Evolutionary conservation across 208 protist genomes (phyloP).

Genomic region (Phytomonas sp.): DNA sequence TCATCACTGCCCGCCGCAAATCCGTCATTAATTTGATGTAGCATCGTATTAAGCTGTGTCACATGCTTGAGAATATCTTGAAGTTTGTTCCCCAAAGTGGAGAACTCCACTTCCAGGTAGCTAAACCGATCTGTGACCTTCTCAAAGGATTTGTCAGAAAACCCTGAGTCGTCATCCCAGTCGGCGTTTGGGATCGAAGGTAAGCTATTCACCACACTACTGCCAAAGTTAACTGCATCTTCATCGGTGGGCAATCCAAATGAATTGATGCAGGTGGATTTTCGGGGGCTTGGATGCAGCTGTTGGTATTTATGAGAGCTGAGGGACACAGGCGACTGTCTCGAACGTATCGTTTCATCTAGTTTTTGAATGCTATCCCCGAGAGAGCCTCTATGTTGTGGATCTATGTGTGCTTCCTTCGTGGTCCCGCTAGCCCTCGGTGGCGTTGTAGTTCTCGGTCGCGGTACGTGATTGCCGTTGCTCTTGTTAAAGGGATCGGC

Average conservation of each 20-base stretch:
- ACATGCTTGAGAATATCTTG: slow-evolving; percentile 74
- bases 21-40: slow-evolving; percentile 48
- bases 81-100: slow-evolving; percentile 61
- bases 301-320: background rate
- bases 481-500: slow-evolving; percentile 2
- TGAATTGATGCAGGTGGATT: background rate
- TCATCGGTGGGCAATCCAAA: background rate
- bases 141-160: slow-evolving; percentile 66
- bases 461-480: slow-evolving; percentile 3
- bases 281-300: background rate
- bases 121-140: slow-evolving; percentile 67
- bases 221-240: slow-evolving; percentile 1
- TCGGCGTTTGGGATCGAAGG: slow-evolving; percentile 17
- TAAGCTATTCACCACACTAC: slow-evolving; percentile 4
- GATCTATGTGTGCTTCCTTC: background rate
- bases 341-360: background rate
- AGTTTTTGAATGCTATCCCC: background rate
- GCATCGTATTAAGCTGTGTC: slow-evolving; percentile 74
- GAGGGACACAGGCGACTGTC: background rate
- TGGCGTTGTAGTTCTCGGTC: background rate
- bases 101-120: slow-evolving; percentile 65
- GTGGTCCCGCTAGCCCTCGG: background rate
- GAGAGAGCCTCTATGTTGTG: background rate
- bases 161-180: slow-evolving; percentile 33
- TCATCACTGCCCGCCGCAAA: background rate